Percentiles rank a stretch among this genome's conserved stretches.
These are phyloP conservation scores for Lonicera japonica DNA, from an alignment of 129 eudicot species.

Conservation along the genomic window DNA sequence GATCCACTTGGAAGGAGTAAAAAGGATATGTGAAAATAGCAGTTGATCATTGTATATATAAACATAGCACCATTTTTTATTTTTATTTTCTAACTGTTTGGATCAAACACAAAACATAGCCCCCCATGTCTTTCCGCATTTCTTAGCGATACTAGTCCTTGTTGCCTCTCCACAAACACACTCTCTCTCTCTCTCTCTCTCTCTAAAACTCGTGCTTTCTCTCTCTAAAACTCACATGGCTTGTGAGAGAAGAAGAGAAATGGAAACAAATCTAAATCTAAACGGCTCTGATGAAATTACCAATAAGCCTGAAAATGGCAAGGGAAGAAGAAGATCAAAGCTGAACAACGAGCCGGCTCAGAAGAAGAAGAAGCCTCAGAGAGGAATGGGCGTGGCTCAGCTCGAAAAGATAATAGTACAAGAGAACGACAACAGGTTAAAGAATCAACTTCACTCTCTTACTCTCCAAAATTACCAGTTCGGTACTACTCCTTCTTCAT, in stretches of 20 bases:
- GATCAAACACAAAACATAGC: not conserved
- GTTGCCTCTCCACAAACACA: slow-evolving; percentile 14
- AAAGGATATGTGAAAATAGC: slow-evolving; percentile 13
- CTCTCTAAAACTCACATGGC: not conserved
- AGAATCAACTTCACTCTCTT: slow-evolving; percentile 20
- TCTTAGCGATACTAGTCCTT: slow-evolving; percentile 29
- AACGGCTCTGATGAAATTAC: slow-evolving; percentile 9
- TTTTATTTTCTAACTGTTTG: slow-evolving; percentile 6
- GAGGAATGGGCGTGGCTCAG: slow-evolving; percentile 68
- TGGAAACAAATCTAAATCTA: slow-evolving; percentile 22
- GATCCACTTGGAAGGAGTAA: slow-evolving; percentile 26
- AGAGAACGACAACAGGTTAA: slow-evolving; percentile 22
- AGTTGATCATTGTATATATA: slow-evolving; percentile 9
- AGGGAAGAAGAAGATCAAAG: slow-evolving; percentile 37
- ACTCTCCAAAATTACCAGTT: slow-evolving; percentile 4
- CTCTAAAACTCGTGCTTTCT: slow-evolving; percentile 15
- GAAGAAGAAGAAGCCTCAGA: slow-evolving; percentile 38
- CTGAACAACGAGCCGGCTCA: slow-evolving; percentile 18
- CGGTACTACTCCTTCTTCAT: slow-evolving; percentile 2
- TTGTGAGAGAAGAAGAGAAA: slow-evolving; percentile 11
- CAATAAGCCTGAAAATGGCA: slow-evolving; percentile 10
- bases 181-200: slow-evolving; percentile 28
- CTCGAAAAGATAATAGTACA: slow-evolving; percentile 39
- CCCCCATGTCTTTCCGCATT: slow-evolving; percentile 20
- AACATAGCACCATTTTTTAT: not conserved